Evolutionary conservation across 192 early-diverging fungal species (phyloP).

Genomic region (Entomortierella lignicola): DNA sequence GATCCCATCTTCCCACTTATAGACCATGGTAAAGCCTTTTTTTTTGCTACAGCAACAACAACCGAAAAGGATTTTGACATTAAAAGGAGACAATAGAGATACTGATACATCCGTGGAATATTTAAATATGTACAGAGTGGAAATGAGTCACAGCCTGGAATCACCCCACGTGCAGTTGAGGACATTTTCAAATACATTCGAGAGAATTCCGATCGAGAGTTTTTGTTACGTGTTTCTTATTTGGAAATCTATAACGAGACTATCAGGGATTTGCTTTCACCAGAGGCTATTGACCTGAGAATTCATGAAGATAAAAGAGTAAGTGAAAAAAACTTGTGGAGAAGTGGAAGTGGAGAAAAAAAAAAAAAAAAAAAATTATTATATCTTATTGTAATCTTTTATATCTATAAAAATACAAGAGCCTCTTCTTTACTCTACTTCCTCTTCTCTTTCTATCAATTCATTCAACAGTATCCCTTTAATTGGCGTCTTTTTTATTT

Average conservation of each 20-base stretch:
- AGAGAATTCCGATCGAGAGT: constrained; percentile 78
- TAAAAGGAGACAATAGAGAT: too few species aligned
- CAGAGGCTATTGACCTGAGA: constrained; percentile 83
- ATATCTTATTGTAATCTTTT: too few species aligned
- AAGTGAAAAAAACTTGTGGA: constrained; percentile 4
- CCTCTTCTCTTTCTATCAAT: too few species aligned
- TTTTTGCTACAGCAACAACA: not conserved
- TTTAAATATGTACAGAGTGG: constrained; percentile 64
- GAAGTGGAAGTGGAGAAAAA: too few species aligned
- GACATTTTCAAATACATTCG: constrained; percentile 83
- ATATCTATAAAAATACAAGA: too few species aligned
- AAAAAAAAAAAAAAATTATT: too few species aligned
- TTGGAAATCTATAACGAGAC: constrained; percentile 98
- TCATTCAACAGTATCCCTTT: too few species aligned
- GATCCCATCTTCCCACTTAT: not conserved
- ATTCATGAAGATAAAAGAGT: constrained; percentile 82
- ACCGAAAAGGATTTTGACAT: too few species aligned
- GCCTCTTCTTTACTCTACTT: too few species aligned
- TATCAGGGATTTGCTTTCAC: constrained; percentile 89
- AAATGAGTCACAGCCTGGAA: constrained; percentile 74
- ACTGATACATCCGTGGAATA: too few species aligned
- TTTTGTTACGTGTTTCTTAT: constrained; percentile 94
- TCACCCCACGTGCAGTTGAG: constrained; percentile 81
- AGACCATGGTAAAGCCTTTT: constrained; percentile 1
- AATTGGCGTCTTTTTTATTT: too few species aligned